Evolutionary conservation across 257 asterid genomes (phyloP).

Genomic region (Jasminum sambac): DNA sequence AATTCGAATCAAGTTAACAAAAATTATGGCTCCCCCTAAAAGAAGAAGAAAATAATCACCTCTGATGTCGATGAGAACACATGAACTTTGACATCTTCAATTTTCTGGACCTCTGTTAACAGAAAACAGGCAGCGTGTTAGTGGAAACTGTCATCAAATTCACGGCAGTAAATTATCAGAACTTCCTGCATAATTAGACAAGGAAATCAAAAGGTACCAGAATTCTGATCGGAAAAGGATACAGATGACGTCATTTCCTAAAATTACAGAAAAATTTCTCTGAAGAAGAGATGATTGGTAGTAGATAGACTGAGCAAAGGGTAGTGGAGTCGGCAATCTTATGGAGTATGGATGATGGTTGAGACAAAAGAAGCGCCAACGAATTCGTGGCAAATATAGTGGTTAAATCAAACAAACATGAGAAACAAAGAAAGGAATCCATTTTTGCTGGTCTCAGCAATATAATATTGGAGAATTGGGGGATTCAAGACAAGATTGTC

Average conservation of each 20-base stretch:
- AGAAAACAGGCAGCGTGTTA: background rate
- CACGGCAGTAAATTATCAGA: background rate
- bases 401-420: background rate
- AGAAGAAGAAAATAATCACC: slow-evolving; percentile 33
- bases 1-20: background rate
- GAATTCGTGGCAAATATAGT: background rate
- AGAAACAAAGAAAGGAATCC: background rate
- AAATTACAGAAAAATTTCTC: background rate
- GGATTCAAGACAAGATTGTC: no score
- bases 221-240: slow-evolving; percentile 32
- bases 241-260: slow-evolving; percentile 43
- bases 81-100: slow-evolving; percentile 50
- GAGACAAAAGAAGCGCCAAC: slow-evolving; percentile 16
- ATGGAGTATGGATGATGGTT: slow-evolving; percentile 11
- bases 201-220: slow-evolving; percentile 32
- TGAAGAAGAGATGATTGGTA: slow-evolving; percentile 16
- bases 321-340: slow-evolving; percentile 2
- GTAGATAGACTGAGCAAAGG: slow-evolving; percentile 9
- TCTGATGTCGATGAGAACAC: slow-evolving; percentile 72
- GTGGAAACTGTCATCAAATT: background rate
- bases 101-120: slow-evolving; percentile 32
- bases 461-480: no score
- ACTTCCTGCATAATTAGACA: slow-evolving; percentile 10
- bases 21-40: background rate
- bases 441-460: no score